Base-by-base conservation (phyloP, 2,329 filamentous ascomycete species). In the Waltergamsia citrina region DNA sequence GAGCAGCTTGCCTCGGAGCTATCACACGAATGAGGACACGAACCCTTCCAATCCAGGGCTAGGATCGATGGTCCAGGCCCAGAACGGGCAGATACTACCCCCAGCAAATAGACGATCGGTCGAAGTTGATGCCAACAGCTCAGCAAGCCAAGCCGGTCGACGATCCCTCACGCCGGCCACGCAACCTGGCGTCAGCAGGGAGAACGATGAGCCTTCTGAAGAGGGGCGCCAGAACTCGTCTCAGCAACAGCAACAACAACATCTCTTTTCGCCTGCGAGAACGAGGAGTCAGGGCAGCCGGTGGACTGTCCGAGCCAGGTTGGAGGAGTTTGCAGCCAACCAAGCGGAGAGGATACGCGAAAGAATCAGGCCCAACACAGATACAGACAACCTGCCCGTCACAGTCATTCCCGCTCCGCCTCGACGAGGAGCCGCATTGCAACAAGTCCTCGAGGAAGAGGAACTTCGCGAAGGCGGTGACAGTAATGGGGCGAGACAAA, bases 351-450 rank as follows among this genome's bases (percentile, higher is more conserved):
- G 63, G 47, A 51, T 79, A 6, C 61, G 73, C 8, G 74, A 79
- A 35, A 66, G 60, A 37, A 62, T 76, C 30, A 61, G 68, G 9
- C 66, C 73, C 8, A 67, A 65, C 1, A 62, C 67, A 1, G 66
- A 72, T 43, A 72, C 67, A 3, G 68, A 69, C 15, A 67, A 64
- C 39, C 54, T 80, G 14, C 73, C 74, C 2, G 65, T 75, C 2
- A 74, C 63, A 14, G 66, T 78, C 7, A 78, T 81, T 11, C 75
- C 76, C 3, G 74, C 76, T 1, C 76, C 76, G 14, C 64, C 67
- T 23, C 64, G 76, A n/a, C 60, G 65, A 37, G 72, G 74, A 5
- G 65, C 68, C 1, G 69, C 71, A 30, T 50, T 78, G 4, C 66
- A 68, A n/a, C 63, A 69, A 35, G 59, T 78, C 7, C 52, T 75